Conservation (phyloP, 2,329 filamentous ascomycete genomes). For the Cercospora canescens region DNA sequence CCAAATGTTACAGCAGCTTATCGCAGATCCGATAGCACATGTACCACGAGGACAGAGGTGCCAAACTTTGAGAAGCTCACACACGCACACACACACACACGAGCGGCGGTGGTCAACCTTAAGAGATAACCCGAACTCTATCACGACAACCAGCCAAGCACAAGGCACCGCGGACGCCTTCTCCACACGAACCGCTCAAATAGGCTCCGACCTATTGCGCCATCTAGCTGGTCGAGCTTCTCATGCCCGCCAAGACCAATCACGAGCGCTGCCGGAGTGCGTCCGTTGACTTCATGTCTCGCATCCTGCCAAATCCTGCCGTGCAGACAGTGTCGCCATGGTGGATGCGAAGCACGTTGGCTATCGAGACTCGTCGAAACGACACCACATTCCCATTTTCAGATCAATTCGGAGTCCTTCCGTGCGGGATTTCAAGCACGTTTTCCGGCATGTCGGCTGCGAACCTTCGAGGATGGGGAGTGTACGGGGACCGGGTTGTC, state of each 20-base stretch:
- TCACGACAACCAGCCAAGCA: too few relatives aligned
- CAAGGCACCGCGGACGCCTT: too few relatives aligned
- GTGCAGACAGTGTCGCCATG: constrained; percentile 14
- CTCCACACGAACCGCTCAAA: too few relatives aligned
- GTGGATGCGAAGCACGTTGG: constrained; percentile 14
- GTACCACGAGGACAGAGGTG: too few relatives aligned
- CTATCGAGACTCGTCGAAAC: neutral
- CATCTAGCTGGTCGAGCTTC: constrained; percentile 28
- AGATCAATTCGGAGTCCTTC: neutral
- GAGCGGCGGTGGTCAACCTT: too few relatives aligned
- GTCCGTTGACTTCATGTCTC: neutral
- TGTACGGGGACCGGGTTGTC: neutral
- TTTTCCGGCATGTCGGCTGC: neutral
- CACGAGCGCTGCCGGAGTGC: constrained; percentile 3
- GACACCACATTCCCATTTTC: neutral
- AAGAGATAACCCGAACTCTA: too few relatives aligned
- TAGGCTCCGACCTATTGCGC: too few relatives aligned
- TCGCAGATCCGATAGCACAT: too few relatives aligned
- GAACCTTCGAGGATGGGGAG: neutral
- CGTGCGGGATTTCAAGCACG: neutral
- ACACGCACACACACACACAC: too few relatives aligned
- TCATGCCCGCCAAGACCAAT: constrained; percentile 26
- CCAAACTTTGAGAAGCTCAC: too few relatives aligned
- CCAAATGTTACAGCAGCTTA: too few relatives aligned
- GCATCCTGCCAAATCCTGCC: neutral